phyloP scores from a whole-genome alignment of 2,329 filamentous ascomycete genomes.

The Pseudogymnoascus sp. region DNA sequence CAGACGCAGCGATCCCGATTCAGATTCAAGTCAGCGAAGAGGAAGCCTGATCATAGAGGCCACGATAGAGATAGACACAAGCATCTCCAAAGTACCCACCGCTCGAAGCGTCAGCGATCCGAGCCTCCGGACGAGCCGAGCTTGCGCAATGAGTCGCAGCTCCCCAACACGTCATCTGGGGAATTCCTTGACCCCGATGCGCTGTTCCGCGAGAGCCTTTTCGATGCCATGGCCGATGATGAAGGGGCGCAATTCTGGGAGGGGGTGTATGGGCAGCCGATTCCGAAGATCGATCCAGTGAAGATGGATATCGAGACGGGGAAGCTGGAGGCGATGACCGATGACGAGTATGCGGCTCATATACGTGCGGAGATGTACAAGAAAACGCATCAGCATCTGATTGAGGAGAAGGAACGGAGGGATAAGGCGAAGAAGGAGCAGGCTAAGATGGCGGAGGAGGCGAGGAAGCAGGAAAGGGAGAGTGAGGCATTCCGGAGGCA shows the following conservation, averaged over 20 bases:
- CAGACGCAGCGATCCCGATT: constrained; percentile 20
- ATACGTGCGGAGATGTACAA: constrained; percentile 93
- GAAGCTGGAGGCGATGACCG: constrained; percentile 74
- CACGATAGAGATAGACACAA: constrained; percentile 6
- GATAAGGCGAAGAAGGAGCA: constrained; percentile 46
- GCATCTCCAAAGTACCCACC: constrained; percentile 14
- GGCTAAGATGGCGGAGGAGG: constrained; percentile 32
- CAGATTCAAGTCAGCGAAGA: constrained; percentile 24
- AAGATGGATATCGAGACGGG: constrained; percentile 36
- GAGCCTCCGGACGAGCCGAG: constrained; percentile 27
- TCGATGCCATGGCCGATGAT: constrained; percentile 94
- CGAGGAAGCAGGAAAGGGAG: constrained; percentile 32
- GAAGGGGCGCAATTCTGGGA: constrained; percentile 96
- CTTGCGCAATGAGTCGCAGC: constrained; percentile 32
- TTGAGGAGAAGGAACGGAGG: constrained; percentile 63
- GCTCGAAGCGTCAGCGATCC: constrained; percentile 13
- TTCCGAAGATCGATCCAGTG: constrained; percentile 62
- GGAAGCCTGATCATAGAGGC: constrained; percentile 13
- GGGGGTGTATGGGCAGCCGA: constrained; percentile 88
- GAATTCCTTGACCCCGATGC: constrained; percentile 53
- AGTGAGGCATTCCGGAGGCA: constrained; percentile 44
- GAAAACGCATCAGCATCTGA: constrained; percentile 74
- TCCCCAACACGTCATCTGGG: constrained; percentile 29
- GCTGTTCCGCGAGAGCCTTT: constrained; percentile 87
- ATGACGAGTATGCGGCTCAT: constrained; percentile 83